Base-by-base conservation (phyloP, 305 asterid genomes). In the Euphrasia arctica region DNA sequence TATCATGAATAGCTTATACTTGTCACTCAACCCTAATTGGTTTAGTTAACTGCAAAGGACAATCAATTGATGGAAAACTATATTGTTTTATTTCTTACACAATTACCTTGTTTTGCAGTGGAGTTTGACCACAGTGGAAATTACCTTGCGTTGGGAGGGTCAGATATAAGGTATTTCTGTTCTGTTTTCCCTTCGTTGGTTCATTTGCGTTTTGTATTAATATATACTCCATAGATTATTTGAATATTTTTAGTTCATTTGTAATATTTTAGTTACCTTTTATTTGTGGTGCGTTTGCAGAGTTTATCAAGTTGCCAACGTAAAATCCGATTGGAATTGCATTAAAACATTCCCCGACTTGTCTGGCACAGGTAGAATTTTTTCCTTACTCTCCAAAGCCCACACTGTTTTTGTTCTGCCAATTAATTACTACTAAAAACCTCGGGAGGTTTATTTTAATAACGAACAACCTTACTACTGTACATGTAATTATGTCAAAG, bases 121-220 rank as follows among this genome's bases (percentile, higher is more conserved):
- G 95, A 84, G 68, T 93, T 93, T 68, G 98, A 93, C 79, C 90
- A 90, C 13, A 90, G 97, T 64, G 98, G 97, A 73, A 90, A 82
- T 77, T 93, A 93, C 75, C 95, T 93, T 72, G 97, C 95, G 5
- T 65, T 88, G 4, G 97, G 92, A 70, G 98, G 98, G 34, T 82
- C 97, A 49, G 97, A 93, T 73, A 80, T 79, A 62, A 82, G 97
- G 98, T 89, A 85, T 56, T 22, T 66, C 51, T 64, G 32, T 8
- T 5, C 49, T 28, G 45, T 27, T 25, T 25, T 27, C 14, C 0
- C 28, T 50, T 1, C 56, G 18, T 10, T 50, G 22, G 62, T 12
- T 54, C 28, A 4, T 52, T 1, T 50, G 0, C 14, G 15, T 50
- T 15, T 54, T 54, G 60, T 3, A 9, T 54, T 10, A 54, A 25